These are phyloP conservation scores for Chlorella sp. DNA, from an alignment of 139 green algal species.

Conservation along the genomic window DNA sequence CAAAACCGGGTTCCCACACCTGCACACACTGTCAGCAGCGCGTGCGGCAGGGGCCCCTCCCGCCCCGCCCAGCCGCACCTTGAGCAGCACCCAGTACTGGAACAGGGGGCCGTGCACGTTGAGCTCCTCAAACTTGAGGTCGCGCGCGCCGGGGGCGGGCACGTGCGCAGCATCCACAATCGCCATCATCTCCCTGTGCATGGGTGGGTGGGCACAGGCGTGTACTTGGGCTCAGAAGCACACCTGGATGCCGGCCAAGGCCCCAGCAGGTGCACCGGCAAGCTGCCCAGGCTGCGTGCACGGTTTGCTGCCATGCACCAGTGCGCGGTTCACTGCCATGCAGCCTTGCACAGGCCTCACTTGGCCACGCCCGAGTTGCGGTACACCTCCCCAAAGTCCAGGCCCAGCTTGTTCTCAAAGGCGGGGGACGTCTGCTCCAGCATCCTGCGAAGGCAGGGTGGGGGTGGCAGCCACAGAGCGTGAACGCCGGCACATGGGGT, in stretches of 20 bases:
- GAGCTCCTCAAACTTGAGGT: slow-evolving; percentile 16
- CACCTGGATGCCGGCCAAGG: too few relatives aligned
- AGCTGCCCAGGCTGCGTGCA: too few relatives aligned
- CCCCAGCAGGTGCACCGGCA: too few relatives aligned
- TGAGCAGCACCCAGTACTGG: slow-evolving; percentile 41
- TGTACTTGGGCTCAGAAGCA: too few relatives aligned
- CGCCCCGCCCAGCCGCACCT: background rate
- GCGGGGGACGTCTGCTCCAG: slow-evolving; percentile 45
- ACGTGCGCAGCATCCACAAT: slow-evolving; percentile 8
- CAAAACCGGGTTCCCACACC: background rate
- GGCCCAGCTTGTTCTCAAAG: slow-evolving; percentile 9
- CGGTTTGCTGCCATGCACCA: too few relatives aligned
- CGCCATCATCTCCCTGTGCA: slow-evolving; percentile 10
- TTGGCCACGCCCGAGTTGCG: background rate
- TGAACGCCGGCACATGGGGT: too few relatives aligned
- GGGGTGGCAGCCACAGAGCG: too few relatives aligned
- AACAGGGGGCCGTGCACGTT: slow-evolving; percentile 1
- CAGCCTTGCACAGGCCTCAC: slow-evolving; percentile 4
- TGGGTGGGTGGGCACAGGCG: background rate
- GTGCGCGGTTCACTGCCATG: background rate
- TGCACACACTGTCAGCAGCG: too few relatives aligned
- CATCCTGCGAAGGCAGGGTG: slow-evolving; percentile 35
- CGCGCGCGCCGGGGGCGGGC: slow-evolving; percentile 1
- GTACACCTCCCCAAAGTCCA: slow-evolving; percentile 52
- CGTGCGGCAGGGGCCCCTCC: too few relatives aligned